Base-by-base conservation (phyloP, 1,284 basidiomycete species). In the Puccinia hordei region DNA sequence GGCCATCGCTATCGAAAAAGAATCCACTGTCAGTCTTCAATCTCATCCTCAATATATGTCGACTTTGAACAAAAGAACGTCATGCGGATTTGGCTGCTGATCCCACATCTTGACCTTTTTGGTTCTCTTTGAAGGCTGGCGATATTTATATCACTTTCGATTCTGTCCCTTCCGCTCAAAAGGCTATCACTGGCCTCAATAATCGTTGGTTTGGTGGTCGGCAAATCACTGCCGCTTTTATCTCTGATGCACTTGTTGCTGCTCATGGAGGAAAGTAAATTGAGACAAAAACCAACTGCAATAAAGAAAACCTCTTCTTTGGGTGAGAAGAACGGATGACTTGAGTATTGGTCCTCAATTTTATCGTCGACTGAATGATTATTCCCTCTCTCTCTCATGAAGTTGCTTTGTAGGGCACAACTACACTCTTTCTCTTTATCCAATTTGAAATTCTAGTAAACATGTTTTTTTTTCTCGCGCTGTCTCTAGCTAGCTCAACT, bases 131-230 rank as follows among this genome's bases (percentile, higher is more conserved):
- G 44, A 15, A 97, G 93, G 83, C 83, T 13, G 96, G 96, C 83
- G 96, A 99, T 86, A 98, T 99, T 59, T 99, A 97, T 86, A 89
- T 99, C 85, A 93, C 95, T 86, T 98, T 99, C 84, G 90, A 90
- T 82, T 86, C 89, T 46, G 88, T 94, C 81, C 92, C 94, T 15
- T 87, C 89, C 27, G 93, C 96, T 24, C 91, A 91, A 84, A 90
- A 91, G 77, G 94, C 95, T 66, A 88, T 96, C 77, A 90, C 92
- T 84, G 93, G 93, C 82, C 89, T 99, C 76, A 93, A 97, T 83
- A 94, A 94, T 66, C 92, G 96, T 82, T 96, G 93, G 92, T 98
- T 98, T 85, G 94, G 94, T 82, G 95, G 94, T 74, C 90, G 91
- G 85, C 91, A 92, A 86, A 90, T 97, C 82, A 90, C 91, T 69